Evolutionary conservation across 768 basidiomycete genomes (phyloP).

Genomic region (Termitomyces sp.): DNA sequence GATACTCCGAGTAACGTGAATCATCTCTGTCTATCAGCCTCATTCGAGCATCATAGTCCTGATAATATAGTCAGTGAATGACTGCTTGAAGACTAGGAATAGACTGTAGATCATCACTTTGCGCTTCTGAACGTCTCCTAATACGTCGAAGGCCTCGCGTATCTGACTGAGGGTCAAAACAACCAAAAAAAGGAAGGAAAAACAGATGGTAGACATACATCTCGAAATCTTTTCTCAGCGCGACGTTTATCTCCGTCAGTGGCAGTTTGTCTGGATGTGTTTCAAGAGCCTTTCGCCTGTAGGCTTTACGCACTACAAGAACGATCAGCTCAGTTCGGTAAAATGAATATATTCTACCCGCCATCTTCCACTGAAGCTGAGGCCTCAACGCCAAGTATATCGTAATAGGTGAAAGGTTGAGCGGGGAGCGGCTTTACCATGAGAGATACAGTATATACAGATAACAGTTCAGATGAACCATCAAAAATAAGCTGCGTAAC

Average conservation of each 20-base stretch:
- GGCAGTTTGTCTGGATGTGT: constrained; percentile 65
- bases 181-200: background rate
- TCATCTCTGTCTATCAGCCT: constrained; percentile 21
- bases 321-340: background rate
- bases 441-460: background rate
- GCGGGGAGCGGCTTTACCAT: constrained; percentile 15
- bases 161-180: constrained; percentile 35
- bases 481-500: constrained; percentile 5
- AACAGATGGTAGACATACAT: constrained; percentile 30
- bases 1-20: constrained; percentile 30
- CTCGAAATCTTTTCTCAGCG: constrained; percentile 55
- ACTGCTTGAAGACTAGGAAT: background rate
- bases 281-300: constrained; percentile 60
- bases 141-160: constrained; percentile 53
- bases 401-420: constrained; percentile 30
- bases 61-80: background rate
- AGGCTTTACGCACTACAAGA: constrained; percentile 55
- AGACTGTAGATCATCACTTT: constrained; percentile 31
- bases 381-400: constrained; percentile 39
- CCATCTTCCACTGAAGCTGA: constrained; percentile 48
- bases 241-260: constrained; percentile 43
- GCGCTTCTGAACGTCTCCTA: constrained; percentile 51
- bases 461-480: background rate
- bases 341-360: constrained; percentile 18
- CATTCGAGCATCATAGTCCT: constrained; percentile 46